Evolutionary conservation across 495 filamentous ascomycete genomes (phyloP).

Genomic region (Entonaema liquescens): DNA sequence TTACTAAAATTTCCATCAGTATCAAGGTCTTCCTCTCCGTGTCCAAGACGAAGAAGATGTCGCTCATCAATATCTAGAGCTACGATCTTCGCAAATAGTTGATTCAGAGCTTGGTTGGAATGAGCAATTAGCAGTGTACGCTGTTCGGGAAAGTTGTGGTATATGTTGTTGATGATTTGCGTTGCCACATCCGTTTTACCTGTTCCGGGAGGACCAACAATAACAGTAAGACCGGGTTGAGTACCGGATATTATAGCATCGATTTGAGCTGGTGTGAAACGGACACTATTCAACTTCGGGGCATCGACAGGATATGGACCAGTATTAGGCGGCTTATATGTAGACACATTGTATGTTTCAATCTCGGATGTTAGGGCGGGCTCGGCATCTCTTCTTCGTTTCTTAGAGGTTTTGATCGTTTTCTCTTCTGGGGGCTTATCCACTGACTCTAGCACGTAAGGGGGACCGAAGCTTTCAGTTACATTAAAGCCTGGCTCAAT

Average conservation of each 20-base stretch:
- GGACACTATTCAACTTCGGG: slow-evolving; percentile 81
- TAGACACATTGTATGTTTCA: slow-evolving; percentile 80
- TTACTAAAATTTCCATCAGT: slow-evolving; percentile 92
- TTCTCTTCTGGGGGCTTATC: slow-evolving; percentile 57
- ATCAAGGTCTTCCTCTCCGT: slow-evolving; percentile 92
- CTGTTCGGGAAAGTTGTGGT: slow-evolving; percentile 94
- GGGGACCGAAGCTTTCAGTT: slow-evolving; percentile 80
- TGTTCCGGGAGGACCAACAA: slow-evolving; percentile 95
- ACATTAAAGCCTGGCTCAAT: slow-evolving; percentile 78
- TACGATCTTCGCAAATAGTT: slow-evolving; percentile 98
- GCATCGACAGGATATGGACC: slow-evolving; percentile 92
- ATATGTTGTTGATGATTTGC: slow-evolving; percentile 98
- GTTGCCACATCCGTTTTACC: slow-evolving; percentile 99
- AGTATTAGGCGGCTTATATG: slow-evolving; percentile 89
- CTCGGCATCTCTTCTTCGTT: slow-evolving; percentile 80
- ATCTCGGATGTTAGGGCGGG: slow-evolving; percentile 64
- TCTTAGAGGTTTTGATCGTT: slow-evolving; percentile 72
- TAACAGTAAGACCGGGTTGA: slow-evolving; percentile 92
- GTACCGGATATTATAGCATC: slow-evolving; percentile 93
- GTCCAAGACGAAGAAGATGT: slow-evolving; percentile 90
- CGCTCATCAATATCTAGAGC: slow-evolving; percentile 94
- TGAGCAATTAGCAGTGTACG: slow-evolving; percentile 94
- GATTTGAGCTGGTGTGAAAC: slow-evolving; percentile 90
- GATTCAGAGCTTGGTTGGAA: slow-evolving; percentile 97
- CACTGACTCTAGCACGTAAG: slow-evolving; percentile 79